Conservation (phyloP, 495 filamentous ascomycete species). For the Cercophora newfieldiana region DNA sequence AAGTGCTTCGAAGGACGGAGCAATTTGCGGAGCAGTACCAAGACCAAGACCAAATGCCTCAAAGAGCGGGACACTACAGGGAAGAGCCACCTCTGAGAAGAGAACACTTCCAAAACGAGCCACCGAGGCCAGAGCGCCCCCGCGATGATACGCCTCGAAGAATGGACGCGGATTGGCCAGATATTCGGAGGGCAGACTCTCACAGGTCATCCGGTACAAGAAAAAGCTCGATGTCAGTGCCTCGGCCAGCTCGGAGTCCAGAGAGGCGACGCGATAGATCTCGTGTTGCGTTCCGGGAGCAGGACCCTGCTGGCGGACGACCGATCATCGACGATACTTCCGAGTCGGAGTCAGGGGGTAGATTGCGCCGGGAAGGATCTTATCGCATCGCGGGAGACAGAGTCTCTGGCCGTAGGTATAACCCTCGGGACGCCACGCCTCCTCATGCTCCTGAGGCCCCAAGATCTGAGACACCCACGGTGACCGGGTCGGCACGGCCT, state of each 20-base stretch:
- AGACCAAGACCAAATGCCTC: too few species aligned
- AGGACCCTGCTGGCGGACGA: background rate
- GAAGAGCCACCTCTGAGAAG: background rate
- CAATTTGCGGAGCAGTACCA: background rate
- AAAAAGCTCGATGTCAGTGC: background rate
- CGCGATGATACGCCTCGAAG: background rate
- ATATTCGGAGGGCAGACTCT: background rate
- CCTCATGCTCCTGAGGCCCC: background rate
- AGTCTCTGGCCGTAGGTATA: background rate
- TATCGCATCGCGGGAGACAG: background rate
- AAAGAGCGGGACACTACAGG: background rate
- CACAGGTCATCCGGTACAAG: background rate
- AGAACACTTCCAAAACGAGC: background rate
- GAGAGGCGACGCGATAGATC: background rate
- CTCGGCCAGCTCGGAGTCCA: background rate
- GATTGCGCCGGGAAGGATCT: background rate
- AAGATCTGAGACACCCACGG: background rate
- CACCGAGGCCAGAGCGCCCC: background rate
- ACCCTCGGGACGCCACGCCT: background rate
- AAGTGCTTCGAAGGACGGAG: background rate
- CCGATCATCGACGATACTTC: background rate
- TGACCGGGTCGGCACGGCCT: background rate
- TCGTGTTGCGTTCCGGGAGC: background rate
- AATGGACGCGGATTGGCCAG: background rate
- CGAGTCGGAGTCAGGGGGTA: background rate